Evolutionary conservation across 2,329 filamentous ascomycete genomes (phyloP).

Genomic region (Dothistroma pini): DNA sequence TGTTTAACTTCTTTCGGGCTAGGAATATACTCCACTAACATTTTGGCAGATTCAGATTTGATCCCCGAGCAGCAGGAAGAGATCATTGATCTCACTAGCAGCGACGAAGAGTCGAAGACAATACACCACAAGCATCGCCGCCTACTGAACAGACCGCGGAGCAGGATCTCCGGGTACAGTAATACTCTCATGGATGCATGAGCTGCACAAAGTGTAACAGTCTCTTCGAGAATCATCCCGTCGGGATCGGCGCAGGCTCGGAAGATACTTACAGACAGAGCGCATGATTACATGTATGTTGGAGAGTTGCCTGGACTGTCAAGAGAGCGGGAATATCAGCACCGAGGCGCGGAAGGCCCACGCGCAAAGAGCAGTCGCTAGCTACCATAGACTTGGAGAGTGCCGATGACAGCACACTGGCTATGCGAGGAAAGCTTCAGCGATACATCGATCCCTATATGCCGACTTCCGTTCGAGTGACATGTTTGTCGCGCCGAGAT

Average conservation of each 20-base stretch:
- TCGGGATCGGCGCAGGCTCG: neutral
- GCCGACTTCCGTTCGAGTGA: neutral
- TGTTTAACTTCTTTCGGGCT: no score
- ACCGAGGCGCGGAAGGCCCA: neutral
- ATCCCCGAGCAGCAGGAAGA: neutral
- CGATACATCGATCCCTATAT: no score
- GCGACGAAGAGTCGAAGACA: neutral
- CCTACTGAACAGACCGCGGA: neutral
- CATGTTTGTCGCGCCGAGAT: neutral
- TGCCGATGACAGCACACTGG: neutral
- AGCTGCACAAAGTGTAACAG: neutral
- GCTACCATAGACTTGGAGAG: neutral
- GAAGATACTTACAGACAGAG: neutral
- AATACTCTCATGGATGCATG: neutral
- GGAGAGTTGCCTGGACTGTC: neutral
- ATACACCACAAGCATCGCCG: neutral
- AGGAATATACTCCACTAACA: no score
- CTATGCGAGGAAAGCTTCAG: neutral
- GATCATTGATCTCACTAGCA: neutral
- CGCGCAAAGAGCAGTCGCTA: neutral
- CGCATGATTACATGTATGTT: neutral
- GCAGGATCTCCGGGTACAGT: neutral
- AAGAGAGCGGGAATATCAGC: neutral
- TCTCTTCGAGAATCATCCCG: neutral
- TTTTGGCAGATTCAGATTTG: no score